Evolutionary conservation across 2,329 filamentous ascomycete genomes (phyloP).

Genomic region (Trichoderma sp.): DNA sequence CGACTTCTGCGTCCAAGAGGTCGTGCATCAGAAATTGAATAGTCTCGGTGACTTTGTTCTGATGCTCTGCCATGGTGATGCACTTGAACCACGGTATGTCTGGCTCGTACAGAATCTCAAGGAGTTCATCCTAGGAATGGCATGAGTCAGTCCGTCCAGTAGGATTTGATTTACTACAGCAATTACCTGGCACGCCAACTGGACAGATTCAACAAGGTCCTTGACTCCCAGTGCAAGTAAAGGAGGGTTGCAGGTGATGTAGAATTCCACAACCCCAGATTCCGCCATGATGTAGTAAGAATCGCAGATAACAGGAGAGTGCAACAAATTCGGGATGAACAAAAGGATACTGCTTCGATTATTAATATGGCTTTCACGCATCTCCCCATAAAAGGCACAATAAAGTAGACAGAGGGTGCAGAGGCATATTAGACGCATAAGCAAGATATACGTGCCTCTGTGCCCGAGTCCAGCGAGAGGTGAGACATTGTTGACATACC

Average conservation of each 20-base stretch:
- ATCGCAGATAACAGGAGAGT: background rate
- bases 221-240: constrained; percentile 39
- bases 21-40: constrained; percentile 34
- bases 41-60: constrained; percentile 29
- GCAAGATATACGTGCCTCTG: background rate
- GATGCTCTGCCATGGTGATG: constrained; percentile 29
- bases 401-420: background rate
- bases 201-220: constrained; percentile 34
- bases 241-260: constrained; percentile 42
- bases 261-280: constrained; percentile 38
- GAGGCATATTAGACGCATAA: background rate
- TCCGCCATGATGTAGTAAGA: background rate
- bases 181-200: constrained; percentile 11
- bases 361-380: background rate
- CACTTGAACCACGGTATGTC: constrained; percentile 43
- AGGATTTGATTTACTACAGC: background rate
- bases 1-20: background rate
- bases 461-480: background rate
- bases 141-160: background rate
- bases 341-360: background rate
- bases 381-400: no score
- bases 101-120: constrained; percentile 44
- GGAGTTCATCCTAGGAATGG: constrained; percentile 27
- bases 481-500: background rate
- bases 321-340: background rate